Base-by-base conservation (phyloP, 148 eudicot species). In the Spergularia marina region DNA sequence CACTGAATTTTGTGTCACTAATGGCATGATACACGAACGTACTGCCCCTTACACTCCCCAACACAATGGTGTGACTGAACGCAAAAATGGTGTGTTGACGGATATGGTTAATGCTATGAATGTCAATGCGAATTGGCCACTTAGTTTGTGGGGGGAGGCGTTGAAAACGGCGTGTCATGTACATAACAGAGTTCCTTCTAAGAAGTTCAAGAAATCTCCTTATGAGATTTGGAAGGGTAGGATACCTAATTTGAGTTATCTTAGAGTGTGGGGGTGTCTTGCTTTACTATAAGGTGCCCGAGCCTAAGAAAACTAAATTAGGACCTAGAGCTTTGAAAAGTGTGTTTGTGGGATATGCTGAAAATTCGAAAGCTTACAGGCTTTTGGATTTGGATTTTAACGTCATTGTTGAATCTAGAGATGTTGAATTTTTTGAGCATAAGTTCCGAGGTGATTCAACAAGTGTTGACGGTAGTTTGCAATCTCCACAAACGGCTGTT, bases 101-200 rank as follows among this genome's bases (percentile, higher is more conserved):
- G 65, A 72, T 6, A 72, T 58, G 75, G 34, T 72, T 4, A 72
- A 72, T 72, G 53, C 65, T 8, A 72, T 72, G 75, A 57, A 58
- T 57, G 65, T 72, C 0, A 72, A 72, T 25, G 40, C 75, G 5
- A 72, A 72, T 57, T 44, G 58, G 10, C 75, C 65, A 10, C 3
- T n/a, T 14, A 72, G 39, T n/a, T 12, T 72, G 5, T 72, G 75
- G 65, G 75, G 65, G 17, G 65, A 72, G n/a, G 75, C 75, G 2
- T 58, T 72, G 5, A 16, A 36, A 40, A 58, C 65, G 4, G 65
- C 65, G 5, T 72, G 65, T 72, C 75, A 72, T 72, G 65, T 72
- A 39, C 30, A 18, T 18, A 72, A 72, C 58, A 57, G 75, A 72
- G 12, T 57, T 18, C 65, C 65, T 58, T 53, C 65, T 5, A 72